phyloP scores from a whole-genome alignment of 1,284 basidiomycete genomes.

The Melanopsichium pennsylvanicum region DNA sequence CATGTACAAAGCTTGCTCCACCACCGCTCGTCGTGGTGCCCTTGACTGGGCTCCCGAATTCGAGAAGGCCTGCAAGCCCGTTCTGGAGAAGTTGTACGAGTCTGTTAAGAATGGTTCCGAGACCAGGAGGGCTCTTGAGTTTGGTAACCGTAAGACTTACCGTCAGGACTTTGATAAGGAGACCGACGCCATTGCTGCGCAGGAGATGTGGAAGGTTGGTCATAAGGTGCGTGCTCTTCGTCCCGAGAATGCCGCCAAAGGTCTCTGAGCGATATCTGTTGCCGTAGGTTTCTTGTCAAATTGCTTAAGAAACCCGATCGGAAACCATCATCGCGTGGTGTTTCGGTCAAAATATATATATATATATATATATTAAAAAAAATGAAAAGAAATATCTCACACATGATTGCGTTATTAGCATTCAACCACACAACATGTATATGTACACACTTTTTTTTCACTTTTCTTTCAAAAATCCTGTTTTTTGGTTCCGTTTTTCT shows the following conservation, averaged over 20 bases:
- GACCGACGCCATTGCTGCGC: conserved; percentile 91
- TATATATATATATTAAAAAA: no score
- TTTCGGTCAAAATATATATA: no score
- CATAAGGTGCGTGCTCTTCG: conserved; percentile 62
- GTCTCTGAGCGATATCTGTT: conserved; percentile 25
- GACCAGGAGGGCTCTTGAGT: conserved; percentile 95
- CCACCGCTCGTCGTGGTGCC: conserved; percentile 96
- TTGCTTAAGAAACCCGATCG: no score
- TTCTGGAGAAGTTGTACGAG: conserved; percentile 94
- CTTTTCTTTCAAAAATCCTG: not conserved
- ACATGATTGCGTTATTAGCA: not conserved
- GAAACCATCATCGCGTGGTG: no score
- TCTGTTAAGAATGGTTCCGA: conserved; percentile 93
- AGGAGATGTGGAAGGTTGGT: conserved; percentile 82
- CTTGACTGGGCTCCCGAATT: conserved; percentile 99
- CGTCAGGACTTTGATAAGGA: conserved; percentile 92
- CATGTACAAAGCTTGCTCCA: conserved; percentile 95
- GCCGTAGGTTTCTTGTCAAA: conserved; percentile 1
- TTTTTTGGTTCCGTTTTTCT: no score
- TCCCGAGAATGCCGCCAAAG: conserved; percentile 55
- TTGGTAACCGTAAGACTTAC: conserved; percentile 91
- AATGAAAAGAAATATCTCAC: no score
- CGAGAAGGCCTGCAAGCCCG: conserved; percentile 88
- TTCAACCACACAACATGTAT: not conserved
- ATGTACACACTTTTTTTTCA: not conserved